These are phyloP conservation scores for Leptographium wingfieldii DNA, from an alignment of 2,329 filamentous ascomycete genomes.

Conservation along the genomic window DNA sequence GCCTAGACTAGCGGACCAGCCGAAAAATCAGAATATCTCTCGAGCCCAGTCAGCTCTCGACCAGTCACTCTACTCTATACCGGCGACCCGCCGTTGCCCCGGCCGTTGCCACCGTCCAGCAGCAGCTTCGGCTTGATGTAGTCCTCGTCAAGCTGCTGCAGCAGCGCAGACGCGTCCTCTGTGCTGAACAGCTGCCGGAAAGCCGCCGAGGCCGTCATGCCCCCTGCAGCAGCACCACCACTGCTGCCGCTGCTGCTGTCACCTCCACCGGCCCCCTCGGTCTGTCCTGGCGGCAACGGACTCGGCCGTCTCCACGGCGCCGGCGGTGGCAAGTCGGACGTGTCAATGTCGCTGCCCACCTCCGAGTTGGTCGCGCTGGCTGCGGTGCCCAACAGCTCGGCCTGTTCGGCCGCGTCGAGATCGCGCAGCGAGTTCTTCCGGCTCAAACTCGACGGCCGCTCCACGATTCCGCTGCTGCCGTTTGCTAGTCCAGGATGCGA, in stretches of 20 bases:
- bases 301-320: slow-evolving; percentile 31
- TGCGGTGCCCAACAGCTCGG: slow-evolving; percentile 40
- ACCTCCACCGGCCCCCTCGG: slow-evolving; percentile 5
- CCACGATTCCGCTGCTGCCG: neutral
- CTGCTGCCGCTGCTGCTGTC: slow-evolving; percentile 16
- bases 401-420: slow-evolving; percentile 36
- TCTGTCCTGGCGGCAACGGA: slow-evolving; percentile 20
- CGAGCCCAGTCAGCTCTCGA: neutral
- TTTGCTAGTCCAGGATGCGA: slow-evolving; percentile 23
- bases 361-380: slow-evolving; percentile 41
- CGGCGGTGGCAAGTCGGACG: slow-evolving; percentile 52
- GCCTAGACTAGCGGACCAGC: too few species aligned
- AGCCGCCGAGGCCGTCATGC: slow-evolving; percentile 61
- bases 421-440: slow-evolving; percentile 34
- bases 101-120: slow-evolving; percentile 15
- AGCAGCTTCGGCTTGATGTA: slow-evolving; percentile 17
- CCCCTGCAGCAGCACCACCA: slow-evolving; percentile 6
- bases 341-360: slow-evolving; percentile 52
- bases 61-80: neutral
- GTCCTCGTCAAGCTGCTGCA: slow-evolving; percentile 81
- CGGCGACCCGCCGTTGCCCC: slow-evolving; percentile 9
- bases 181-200: slow-evolving; percentile 71
- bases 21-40: too few species aligned
- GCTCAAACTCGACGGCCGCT: slow-evolving; percentile 34
- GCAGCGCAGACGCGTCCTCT: slow-evolving; percentile 81